Evolutionary conservation across 176 grass and related monocot genomes (phyloP).

Genomic region (Guadua angustifolia): DNA sequence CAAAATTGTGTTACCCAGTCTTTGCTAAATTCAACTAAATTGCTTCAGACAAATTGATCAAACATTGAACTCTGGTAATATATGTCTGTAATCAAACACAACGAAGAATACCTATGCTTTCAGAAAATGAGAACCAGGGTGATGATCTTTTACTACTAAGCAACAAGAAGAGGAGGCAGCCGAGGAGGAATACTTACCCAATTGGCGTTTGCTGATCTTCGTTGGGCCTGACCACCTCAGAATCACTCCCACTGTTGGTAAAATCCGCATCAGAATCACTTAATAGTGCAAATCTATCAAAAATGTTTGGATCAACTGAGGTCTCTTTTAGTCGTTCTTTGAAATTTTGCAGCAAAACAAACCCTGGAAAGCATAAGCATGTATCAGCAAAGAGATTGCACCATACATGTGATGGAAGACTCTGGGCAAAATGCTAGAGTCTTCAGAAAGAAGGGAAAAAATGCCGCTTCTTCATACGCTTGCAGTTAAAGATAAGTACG

Average conservation of each 20-base stretch:
- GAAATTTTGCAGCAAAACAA: constrained; percentile 61
- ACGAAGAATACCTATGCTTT: background rate
- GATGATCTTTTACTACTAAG: background rate
- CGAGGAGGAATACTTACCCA: constrained; percentile 39
- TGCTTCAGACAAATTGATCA: background rate
- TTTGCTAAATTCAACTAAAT: background rate
- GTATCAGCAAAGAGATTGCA: background rate
- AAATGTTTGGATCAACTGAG: constrained; percentile 26
- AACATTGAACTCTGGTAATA: background rate
- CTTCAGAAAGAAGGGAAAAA: background rate
- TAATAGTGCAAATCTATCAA: constrained; percentile 52
- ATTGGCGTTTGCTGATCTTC: constrained; percentile 15
- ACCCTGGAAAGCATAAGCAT: constrained; percentile 41
- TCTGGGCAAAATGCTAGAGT: background rate
- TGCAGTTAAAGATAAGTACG: background rate
- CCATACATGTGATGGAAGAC: constrained; percentile 6
- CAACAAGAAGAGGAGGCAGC: background rate
- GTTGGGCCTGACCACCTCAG: background rate
- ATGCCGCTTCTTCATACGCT: background rate
- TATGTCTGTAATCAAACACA: background rate
- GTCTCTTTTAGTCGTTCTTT: constrained; percentile 42
- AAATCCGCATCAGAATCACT: background rate
- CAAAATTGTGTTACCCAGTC: background rate
- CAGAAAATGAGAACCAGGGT: background rate
- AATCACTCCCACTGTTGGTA: background rate